Percentiles rank a stretch among this genome's conserved stretches.
Conservation (phyloP, 352 stramenopile species). For the Blastocystis sp. region DNA sequence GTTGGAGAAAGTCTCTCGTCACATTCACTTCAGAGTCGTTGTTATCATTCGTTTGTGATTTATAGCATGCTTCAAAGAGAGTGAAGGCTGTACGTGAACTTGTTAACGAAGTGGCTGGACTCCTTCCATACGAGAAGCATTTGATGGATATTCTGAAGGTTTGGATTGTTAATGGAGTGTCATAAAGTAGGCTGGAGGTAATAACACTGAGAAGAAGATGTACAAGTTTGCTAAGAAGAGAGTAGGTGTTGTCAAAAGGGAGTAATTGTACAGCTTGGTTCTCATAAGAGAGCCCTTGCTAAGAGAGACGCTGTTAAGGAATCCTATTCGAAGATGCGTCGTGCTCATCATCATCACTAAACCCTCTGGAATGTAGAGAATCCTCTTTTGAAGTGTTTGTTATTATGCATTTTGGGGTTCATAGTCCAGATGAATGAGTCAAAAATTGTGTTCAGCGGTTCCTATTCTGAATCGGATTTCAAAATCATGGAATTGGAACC, state of each 20-base stretch:
- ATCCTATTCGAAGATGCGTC: constrained; percentile 15
- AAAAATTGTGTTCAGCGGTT: background rate
- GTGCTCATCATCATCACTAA: constrained; percentile 51
- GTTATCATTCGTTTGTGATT: background rate
- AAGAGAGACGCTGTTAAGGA: constrained; percentile 61
- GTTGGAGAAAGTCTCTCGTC: constrained; percentile 7
- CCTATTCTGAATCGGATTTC: background rate
- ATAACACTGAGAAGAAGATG: constrained; percentile 61
- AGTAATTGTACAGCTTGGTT: background rate
- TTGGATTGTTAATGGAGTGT: background rate
- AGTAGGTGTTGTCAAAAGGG: background rate
- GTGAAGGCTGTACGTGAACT: constrained; percentile 51
- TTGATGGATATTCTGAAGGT: constrained; percentile 62
- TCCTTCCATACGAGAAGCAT: constrained; percentile 59
- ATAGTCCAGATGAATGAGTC: background rate
- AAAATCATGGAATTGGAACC: background rate
- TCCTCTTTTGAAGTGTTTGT: background rate
- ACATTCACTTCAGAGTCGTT: constrained; percentile 11
- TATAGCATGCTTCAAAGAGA: constrained; percentile 20
- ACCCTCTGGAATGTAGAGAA: background rate
- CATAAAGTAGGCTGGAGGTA: constrained; percentile 39
- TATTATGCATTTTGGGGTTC: background rate
- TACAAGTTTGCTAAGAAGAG: constrained; percentile 33
- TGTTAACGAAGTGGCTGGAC: constrained; percentile 21
- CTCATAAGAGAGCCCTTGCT: constrained; percentile 44